Conservation (phyloP, 305 asterid species). For the Fraxinus latifolia region DNA sequence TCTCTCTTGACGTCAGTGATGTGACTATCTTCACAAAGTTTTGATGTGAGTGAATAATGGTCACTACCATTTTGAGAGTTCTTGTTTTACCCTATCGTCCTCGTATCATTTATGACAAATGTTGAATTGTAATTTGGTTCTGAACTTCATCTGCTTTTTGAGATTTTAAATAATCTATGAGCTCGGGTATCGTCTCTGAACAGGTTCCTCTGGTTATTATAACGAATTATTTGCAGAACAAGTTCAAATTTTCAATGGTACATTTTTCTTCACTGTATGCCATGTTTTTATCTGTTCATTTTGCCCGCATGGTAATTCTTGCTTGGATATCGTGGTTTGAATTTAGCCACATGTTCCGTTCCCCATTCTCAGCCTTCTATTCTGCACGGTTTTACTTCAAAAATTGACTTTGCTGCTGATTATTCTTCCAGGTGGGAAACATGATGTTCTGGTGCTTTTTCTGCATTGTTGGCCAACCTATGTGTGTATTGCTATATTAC, state of each 20-base stretch:
- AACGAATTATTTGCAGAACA: slow-evolving; percentile 81
- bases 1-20: not conserved
- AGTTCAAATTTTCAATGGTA: slow-evolving; percentile 89
- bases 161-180: not conserved
- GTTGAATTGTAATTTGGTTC: not conserved
- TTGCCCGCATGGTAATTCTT: not conserved
- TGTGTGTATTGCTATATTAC: slow-evolving; percentile 82
- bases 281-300: not conserved
- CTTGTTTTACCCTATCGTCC: not conserved
- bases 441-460: slow-evolving; percentile 92
- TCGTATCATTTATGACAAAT: not conserved
- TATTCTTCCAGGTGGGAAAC: slow-evolving; percentile 76
- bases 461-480: slow-evolving; percentile 92
- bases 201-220: slow-evolving; percentile 90
- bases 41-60: not conserved
- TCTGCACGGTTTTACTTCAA: not conserved
- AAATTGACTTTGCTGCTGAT: not conserved
- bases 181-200: slow-evolving; percentile 16
- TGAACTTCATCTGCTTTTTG: not conserved
- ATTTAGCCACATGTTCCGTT: not conserved
- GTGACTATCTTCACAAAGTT: not conserved
- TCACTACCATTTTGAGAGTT: not conserved
- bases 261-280: slow-evolving; percentile 13
- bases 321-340: not conserved
- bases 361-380: not conserved